Evolutionary conservation across 2,329 filamentous ascomycete genomes (phyloP).

Genomic region (Aspergillus sp.): DNA sequence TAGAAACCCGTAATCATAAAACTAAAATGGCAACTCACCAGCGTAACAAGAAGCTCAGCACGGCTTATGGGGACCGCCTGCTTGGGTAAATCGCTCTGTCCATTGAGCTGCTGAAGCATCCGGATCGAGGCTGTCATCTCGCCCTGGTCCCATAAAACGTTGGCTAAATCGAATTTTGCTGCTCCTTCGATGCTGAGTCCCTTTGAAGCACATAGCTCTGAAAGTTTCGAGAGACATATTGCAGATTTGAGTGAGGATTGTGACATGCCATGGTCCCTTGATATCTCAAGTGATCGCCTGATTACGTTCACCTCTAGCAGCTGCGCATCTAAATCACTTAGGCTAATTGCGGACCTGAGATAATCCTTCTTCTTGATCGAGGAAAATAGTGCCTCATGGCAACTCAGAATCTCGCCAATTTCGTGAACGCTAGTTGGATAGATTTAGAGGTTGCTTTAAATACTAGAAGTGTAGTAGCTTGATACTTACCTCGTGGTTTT

Average conservation of each 20-base stretch:
- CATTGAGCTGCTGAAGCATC: conserved; percentile 70
- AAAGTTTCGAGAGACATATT: conserved; percentile 70
- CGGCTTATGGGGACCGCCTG: conserved; percentile 65
- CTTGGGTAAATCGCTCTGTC: conserved; percentile 52
- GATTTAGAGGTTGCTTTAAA: conserved; percentile 8
- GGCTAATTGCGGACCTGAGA: conserved; percentile 52
- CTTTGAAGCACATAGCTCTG: conserved; percentile 59
- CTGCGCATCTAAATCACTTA: conserved; percentile 57
- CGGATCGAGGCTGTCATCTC: conserved; percentile 82
- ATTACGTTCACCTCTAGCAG: conserved; percentile 69
- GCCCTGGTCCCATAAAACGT: conserved; percentile 87
- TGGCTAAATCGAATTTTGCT: conserved; percentile 73
- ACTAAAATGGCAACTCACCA: conserved; percentile 41
- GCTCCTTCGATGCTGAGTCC: conserved; percentile 69
- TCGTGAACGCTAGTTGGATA: conserved; percentile 43
- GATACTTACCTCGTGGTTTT: conserved; percentile 61
- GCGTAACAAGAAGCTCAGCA: conserved; percentile 74
- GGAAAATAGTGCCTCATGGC: conserved; percentile 72
- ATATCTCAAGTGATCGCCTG: conserved; percentile 64
- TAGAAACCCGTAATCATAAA: conserved; percentile 1
- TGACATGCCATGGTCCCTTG: conserved; percentile 68
- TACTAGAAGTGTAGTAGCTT: conserved; percentile 5
- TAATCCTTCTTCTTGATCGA: conserved; percentile 63
- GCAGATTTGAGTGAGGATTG: conserved; percentile 84
- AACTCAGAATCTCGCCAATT: conserved; percentile 71